Evolutionary conservation across 305 asterid genomes (phyloP).

Genomic region (Fraxinus nigra): DNA sequence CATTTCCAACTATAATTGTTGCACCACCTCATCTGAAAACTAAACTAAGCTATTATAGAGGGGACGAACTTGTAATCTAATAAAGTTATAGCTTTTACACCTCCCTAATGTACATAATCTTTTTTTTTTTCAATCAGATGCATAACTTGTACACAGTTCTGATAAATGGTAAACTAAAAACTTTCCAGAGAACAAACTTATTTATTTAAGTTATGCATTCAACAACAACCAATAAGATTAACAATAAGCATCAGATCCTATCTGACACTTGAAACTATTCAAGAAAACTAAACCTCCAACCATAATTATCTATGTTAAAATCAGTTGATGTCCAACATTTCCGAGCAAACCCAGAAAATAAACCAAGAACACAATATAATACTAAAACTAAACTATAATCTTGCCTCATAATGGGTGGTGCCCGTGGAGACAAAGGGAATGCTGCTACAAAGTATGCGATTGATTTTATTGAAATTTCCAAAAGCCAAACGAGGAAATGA

Average conservation of each 20-base stretch:
- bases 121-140: neutral
- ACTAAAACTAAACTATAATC: neutral
- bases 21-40: neutral
- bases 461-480: conserved; percentile 26
- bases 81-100: neutral
- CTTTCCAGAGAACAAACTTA: neutral
- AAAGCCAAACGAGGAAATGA: conserved; percentile 25
- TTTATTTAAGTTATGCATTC: neutral
- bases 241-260: neutral
- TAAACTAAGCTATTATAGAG: neutral
- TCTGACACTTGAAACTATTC: neutral
- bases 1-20: neutral
- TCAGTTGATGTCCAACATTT: neutral
- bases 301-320: neutral
- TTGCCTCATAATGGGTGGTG: conserved; percentile 76
- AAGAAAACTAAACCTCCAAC: neutral
- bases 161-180: neutral
- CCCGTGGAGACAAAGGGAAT: conserved; percentile 48
- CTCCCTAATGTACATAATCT: neutral
- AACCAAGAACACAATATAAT: neutral
- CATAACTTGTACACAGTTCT: neutral
- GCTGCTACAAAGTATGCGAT: conserved; percentile 39
- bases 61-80: neutral
- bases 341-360: neutral
- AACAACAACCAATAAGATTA: neutral